Evolutionary conservation across 139 green algal genomes (phyloP).

Genomic region (Chlorella sorokiniana): DNA sequence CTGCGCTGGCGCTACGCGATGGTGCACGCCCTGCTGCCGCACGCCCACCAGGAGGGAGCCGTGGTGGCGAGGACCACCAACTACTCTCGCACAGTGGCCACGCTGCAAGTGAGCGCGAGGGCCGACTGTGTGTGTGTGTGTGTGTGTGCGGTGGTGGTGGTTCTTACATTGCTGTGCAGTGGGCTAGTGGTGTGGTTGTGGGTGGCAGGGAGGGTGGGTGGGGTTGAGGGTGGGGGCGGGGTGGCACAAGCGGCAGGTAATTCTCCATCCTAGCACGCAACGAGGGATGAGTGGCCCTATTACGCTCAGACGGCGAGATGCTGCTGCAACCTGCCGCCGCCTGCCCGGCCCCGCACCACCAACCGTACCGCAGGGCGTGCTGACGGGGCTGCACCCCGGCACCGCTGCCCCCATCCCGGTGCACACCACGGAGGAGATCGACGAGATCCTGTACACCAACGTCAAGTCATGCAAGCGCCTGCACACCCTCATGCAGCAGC

Average conservation of each 20-base stretch:
- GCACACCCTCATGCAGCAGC: constrained; percentile 34
- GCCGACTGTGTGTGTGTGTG: not conserved
- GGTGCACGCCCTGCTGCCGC: constrained; percentile 52
- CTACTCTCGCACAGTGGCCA: constrained; percentile 64
- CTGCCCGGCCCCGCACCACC: not conserved
- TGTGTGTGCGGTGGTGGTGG: not conserved
- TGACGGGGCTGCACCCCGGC: constrained; percentile 70
- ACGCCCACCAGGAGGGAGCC: not conserved
- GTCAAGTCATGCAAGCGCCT: constrained; percentile 43
- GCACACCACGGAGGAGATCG: constrained; percentile 55
- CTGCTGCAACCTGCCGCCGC: not conserved
- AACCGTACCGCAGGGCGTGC: constrained; percentile 64
- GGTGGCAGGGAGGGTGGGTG: not conserved
- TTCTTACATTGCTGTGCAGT: not conserved
- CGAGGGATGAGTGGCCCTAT: too few relatives aligned
- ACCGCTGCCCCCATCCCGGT: constrained; percentile 43
- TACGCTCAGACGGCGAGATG: not conserved
- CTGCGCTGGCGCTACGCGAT: constrained; percentile 64
- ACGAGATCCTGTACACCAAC: constrained; percentile 71
- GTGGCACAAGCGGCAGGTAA: not conserved
- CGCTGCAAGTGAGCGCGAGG: constrained; percentile 40
- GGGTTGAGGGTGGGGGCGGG: too few relatives aligned
- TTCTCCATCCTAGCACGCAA: not conserved
- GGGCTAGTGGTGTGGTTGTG: not conserved
- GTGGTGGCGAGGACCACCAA: constrained; percentile 62